Percentiles rank a stretch among this genome's conserved stretches.
Evolutionary conservation across 257 asterid species (phyloP).

Genomic region (Gynochthodes officinalis): DNA sequence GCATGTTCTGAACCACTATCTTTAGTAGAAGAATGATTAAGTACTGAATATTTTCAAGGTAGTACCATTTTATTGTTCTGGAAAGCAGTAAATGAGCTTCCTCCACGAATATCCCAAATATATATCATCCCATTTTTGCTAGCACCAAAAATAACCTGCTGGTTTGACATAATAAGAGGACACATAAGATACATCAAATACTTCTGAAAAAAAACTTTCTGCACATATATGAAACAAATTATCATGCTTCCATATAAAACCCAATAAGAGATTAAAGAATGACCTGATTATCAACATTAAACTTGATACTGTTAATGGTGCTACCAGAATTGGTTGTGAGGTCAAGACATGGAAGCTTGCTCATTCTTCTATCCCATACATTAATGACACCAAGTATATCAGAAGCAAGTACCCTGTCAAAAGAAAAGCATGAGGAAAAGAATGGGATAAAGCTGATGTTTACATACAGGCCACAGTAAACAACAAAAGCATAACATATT

Average conservation of each 20-base stretch:
- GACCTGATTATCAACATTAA: conserved; percentile 78
- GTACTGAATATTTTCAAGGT: conserved; percentile 4
- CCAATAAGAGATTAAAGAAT: conserved; percentile 11
- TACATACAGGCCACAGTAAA: not conserved
- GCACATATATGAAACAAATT: not conserved
- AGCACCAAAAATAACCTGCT: conserved; percentile 86
- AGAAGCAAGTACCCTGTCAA: conserved; percentile 79
- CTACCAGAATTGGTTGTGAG: conserved; percentile 52
- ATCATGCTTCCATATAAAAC: not conserved
- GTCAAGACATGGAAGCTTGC: conserved; percentile 73
- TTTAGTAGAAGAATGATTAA: not conserved
- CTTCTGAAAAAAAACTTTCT: not conserved
- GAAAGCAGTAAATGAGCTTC: conserved; percentile 64
- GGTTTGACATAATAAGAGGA: conserved; percentile 9
- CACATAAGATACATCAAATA: not conserved
- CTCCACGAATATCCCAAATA: conserved; percentile 97
- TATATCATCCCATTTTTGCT: conserved; percentile 67
- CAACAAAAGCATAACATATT: too few species aligned
- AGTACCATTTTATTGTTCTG: conserved; percentile 67
- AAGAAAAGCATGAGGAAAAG: conserved; percentile 18
- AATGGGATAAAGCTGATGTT: not conserved
- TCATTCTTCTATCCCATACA: conserved; percentile 89
- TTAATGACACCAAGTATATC: conserved; percentile 71
- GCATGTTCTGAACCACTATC: conserved; percentile 6
- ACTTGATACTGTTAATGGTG: conserved; percentile 69